Percentiles rank a stretch among this genome's conserved stretches.
Conservation (phyloP, 2,329 filamentous ascomycete genomes). For the Claviceps lovelessii region DNA sequence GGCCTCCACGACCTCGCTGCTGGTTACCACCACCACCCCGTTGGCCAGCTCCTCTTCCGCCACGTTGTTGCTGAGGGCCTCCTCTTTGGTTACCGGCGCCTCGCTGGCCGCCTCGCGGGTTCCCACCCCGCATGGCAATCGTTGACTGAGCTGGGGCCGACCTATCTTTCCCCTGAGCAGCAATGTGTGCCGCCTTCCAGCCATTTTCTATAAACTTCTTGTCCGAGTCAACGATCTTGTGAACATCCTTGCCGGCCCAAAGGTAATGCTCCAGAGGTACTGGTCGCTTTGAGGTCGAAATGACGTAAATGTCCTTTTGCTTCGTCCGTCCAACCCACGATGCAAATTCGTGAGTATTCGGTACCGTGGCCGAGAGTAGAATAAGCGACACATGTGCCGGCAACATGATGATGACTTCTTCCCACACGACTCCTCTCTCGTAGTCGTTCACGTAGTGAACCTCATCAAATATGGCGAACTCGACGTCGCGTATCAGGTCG, state of each 20-base stretch:
- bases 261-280: conserved; percentile 92
- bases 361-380: conserved; percentile 85
- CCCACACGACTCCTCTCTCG: conserved; percentile 95
- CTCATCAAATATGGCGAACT: conserved; percentile 98
- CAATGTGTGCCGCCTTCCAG: conserved; percentile 85
- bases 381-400: conserved; percentile 95
- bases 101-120: conserved; percentile 20
- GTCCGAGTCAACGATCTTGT: conserved; percentile 87
- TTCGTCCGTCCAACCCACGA: conserved; percentile 98
- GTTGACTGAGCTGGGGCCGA: conserved; percentile 31
- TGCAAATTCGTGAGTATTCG: conserved; percentile 94
- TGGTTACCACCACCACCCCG: conserved; percentile 38
- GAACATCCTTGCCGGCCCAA: conserved; percentile 83
- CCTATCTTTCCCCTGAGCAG: conserved; percentile 71
- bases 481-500: conserved; percentile 89
- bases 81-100: conserved; percentile 30
- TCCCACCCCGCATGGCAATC: conserved; percentile 24
- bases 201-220: conserved; percentile 85
- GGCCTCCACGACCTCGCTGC: conserved; percentile 36
- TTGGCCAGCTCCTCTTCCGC: conserved; percentile 17
- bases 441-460: conserved; percentile 97
- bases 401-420: conserved; percentile 99
- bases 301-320: conserved; percentile 97
- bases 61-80: conserved; percentile 25
- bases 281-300: conserved; percentile 88